These are phyloP conservation scores for Moniliophthora roreri DNA, from an alignment of 1,284 basidiomycete genomes.

Conservation along the genomic window DNA sequence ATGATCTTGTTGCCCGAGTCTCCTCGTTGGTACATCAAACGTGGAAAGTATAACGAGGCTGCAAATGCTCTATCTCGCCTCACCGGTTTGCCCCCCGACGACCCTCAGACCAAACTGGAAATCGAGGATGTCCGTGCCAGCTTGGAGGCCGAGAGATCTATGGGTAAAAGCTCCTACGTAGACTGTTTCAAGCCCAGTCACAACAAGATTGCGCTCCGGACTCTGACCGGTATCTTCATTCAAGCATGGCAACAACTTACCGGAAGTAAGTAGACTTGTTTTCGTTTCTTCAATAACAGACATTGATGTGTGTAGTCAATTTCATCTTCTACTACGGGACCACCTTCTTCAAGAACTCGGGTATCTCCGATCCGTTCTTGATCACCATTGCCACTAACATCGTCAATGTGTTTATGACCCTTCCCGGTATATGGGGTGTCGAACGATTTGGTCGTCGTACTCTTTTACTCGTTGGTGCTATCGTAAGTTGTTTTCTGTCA, in stretches of 20 bases:
- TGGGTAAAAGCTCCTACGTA: slow-evolving; percentile 37
- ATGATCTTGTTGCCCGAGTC: slow-evolving; percentile 43
- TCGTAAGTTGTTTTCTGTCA: no score
- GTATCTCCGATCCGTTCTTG: slow-evolving; percentile 45
- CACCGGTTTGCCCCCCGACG: slow-evolving; percentile 37
- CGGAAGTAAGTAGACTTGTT: slow-evolving; percentile 59
- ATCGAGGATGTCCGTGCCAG: slow-evolving; percentile 59
- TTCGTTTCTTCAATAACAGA: background rate
- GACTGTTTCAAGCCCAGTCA: slow-evolving; percentile 17
- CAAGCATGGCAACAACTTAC: slow-evolving; percentile 71
- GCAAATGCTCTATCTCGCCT: slow-evolving; percentile 50
- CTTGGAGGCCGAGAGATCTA: slow-evolving; percentile 51
- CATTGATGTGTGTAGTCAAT: background rate
- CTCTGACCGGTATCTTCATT: slow-evolving; percentile 30
- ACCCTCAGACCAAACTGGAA: slow-evolving; percentile 48
- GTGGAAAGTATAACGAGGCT: slow-evolving; percentile 28
- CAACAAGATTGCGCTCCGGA: slow-evolving; percentile 8
- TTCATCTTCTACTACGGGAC: slow-evolving; percentile 66
- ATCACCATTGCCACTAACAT: slow-evolving; percentile 25
- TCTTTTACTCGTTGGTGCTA: slow-evolving; percentile 44
- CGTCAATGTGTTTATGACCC: slow-evolving; percentile 41
- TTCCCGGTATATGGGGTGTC: slow-evolving; percentile 38
- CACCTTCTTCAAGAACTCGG: slow-evolving; percentile 46
- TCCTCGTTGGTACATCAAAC: slow-evolving; percentile 33
- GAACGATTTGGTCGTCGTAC: slow-evolving; percentile 45